phyloP scores from a whole-genome alignment of 1,139 yeast genomes.

The Candida neerlandica region DNA sequence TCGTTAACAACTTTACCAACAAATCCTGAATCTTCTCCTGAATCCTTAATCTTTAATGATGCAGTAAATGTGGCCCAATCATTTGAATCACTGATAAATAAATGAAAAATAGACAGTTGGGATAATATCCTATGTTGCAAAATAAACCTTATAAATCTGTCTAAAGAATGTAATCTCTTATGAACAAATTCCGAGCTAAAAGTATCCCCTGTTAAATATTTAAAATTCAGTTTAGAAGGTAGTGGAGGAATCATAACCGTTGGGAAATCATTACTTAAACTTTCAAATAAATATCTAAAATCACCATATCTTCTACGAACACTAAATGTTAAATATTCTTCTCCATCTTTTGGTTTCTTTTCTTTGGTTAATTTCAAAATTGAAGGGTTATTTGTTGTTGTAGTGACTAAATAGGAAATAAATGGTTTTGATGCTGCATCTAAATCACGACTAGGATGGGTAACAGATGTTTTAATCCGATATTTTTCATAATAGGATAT shows the following conservation, averaged over 20 bases:
- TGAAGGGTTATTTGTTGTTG: slow-evolving; percentile 54
- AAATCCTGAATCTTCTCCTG: slow-evolving; percentile 21
- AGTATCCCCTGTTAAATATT: slow-evolving; percentile 93
- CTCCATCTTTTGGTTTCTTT: slow-evolving; percentile 15
- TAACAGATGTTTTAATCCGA: slow-evolving; percentile 49
- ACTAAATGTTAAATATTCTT: slow-evolving; percentile 41
- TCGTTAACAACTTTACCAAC: slow-evolving; percentile 52
- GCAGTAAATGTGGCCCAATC: slow-evolving; percentile 86
- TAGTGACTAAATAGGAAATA: slow-evolving; percentile 77
- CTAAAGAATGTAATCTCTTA: slow-evolving; percentile 81
- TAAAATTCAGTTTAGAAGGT: slow-evolving; percentile 89
- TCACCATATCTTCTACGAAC: slow-evolving; percentile 83
- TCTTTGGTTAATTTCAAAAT: slow-evolving; percentile 35
- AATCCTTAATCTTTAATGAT: slow-evolving; percentile 50
- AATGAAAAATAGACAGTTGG: slow-evolving; percentile 69
- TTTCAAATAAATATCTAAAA: slow-evolving; percentile 72
- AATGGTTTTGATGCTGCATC: slow-evolving; percentile 79
- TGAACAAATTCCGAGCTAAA: slow-evolving; percentile 78
- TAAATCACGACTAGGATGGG: slow-evolving; percentile 74
- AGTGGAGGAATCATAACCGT: slow-evolving; percentile 88
- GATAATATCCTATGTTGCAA: slow-evolving; percentile 73
- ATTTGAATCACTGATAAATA: slow-evolving; percentile 71
- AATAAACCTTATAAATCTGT: slow-evolving; percentile 72
- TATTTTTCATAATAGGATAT: slow-evolving; percentile 24
- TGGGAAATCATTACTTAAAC: slow-evolving; percentile 76